Conservation (phyloP, 805 yeast species). For the Suhomyces vadensis region DNA sequence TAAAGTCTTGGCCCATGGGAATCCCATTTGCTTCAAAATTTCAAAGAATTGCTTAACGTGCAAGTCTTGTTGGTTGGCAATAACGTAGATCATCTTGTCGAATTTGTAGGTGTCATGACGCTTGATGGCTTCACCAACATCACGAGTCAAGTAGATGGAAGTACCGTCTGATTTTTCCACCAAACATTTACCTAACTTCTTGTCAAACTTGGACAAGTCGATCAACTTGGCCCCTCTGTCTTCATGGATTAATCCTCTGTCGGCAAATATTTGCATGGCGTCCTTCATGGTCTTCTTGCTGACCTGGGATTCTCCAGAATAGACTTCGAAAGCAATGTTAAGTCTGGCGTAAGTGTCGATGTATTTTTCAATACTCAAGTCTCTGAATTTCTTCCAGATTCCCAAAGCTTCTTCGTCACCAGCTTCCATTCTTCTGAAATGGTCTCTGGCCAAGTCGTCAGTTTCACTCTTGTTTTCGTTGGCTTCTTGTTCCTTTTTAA, state of each 20-base stretch:
- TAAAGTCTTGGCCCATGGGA: slow-evolving; percentile 79
- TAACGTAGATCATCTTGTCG: slow-evolving; percentile 94
- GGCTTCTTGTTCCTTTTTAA: slow-evolving; percentile 61
- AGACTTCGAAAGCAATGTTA: slow-evolving; percentile 82
- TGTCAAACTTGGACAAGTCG: slow-evolving; percentile 80
- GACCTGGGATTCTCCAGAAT: slow-evolving; percentile 96
- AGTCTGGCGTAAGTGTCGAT: slow-evolving; percentile 86
- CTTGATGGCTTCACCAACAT: slow-evolving; percentile 92
- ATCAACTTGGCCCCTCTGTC: slow-evolving; percentile 91
- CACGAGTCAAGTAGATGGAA: slow-evolving; percentile 90
- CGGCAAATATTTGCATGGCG: slow-evolving; percentile 62
- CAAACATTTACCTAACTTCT: slow-evolving; percentile 89
- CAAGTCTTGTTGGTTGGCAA: slow-evolving; percentile 95
- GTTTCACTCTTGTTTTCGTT: slow-evolving; percentile 37
- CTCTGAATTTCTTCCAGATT: slow-evolving; percentile 87
- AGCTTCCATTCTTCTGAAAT: slow-evolving; percentile 88
- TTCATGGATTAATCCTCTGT: slow-evolving; percentile 71
- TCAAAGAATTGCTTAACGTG: slow-evolving; percentile 93
- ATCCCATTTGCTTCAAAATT: slow-evolving; percentile 86
- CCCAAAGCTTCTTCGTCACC: slow-evolving; percentile 80
- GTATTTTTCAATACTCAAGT: slow-evolving; percentile 84
- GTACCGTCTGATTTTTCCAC: slow-evolving; percentile 96
- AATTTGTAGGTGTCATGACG: slow-evolving; percentile 82
- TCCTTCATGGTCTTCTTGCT: slow-evolving; percentile 66
- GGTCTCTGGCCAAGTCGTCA: slow-evolving; percentile 82